A percentile compares a stretch with the other conserved stretches of the same genome.
phyloP scores from a whole-genome alignment of 148 eudicot genomes.

The Suaeda aralocaspica region DNA sequence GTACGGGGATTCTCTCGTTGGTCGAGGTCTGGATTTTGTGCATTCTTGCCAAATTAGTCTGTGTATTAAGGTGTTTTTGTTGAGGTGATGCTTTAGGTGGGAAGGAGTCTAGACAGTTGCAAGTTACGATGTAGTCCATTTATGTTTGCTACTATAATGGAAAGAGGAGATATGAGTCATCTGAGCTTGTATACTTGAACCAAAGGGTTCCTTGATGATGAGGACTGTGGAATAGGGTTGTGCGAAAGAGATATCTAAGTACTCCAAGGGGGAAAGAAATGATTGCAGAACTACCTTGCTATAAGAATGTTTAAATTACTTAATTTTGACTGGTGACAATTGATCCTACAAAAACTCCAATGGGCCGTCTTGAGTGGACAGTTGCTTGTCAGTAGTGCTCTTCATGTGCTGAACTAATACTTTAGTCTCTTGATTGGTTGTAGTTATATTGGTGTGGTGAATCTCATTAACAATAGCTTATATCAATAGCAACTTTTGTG shows the following conservation, averaged over 20 bases:
- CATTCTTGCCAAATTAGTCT: not conserved
- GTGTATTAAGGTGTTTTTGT: not conserved
- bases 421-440: not conserved
- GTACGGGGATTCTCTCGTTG: not conserved
- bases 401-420: constrained; percentile 5
- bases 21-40: not conserved
- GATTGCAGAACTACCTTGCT: too few relatives aligned
- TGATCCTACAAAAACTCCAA: not conserved
- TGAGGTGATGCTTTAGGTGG: not conserved
- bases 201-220: not conserved
- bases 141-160: not conserved
- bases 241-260: not conserved
- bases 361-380: not conserved
- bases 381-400: not conserved
- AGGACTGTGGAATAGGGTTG: not conserved
- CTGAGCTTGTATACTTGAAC: not conserved
- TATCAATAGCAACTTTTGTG: not conserved
- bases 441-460: not conserved
- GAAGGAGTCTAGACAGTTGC: not conserved
- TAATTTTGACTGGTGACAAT: not conserved
- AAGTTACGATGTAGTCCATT: not conserved
- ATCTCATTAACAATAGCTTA: not conserved
- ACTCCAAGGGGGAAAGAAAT: too few relatives aligned
- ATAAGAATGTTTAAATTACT: not conserved
- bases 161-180: not conserved